phyloP scores from a whole-genome alignment of 176 grass and related monocot genomes.

The Puccinellia tenuiflora region DNA sequence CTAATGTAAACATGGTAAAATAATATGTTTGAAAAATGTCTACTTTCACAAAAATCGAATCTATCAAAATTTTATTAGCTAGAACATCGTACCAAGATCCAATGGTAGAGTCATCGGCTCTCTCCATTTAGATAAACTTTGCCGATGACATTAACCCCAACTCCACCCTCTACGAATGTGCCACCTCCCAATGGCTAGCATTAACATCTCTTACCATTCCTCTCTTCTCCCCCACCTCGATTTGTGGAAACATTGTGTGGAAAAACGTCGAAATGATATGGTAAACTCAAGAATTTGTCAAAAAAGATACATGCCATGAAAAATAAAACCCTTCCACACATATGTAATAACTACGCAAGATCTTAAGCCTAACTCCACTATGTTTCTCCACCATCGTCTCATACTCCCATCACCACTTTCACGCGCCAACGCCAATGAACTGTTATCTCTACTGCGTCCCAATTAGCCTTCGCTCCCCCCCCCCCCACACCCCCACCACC shows the following conservation, averaged over 20 bases:
- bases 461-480: neutral
- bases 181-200: neutral
- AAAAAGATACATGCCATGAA: neutral
- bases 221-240: neutral
- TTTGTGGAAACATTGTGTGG: neutral
- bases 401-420: too few species aligned
- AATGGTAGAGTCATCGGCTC: neutral
- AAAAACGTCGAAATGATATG: neutral
- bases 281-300: neutral
- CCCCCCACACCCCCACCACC: too few species aligned
- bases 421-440: too few species aligned
- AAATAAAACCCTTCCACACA: neutral
- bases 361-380: neutral
- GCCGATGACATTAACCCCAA: neutral
- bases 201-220: neutral
- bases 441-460: too few species aligned
- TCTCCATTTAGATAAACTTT: neutral
- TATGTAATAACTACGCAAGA: neutral
- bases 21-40: neutral
- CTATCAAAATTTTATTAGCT: neutral
- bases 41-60: neutral
- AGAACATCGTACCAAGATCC: neutral
- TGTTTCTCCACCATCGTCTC: too few species aligned
- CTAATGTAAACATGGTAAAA: neutral
- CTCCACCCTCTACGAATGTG: neutral